Evolutionary conservation across 108 stramenopile species (phyloP).

Genomic region (Cyclotella kingstonii): DNA sequence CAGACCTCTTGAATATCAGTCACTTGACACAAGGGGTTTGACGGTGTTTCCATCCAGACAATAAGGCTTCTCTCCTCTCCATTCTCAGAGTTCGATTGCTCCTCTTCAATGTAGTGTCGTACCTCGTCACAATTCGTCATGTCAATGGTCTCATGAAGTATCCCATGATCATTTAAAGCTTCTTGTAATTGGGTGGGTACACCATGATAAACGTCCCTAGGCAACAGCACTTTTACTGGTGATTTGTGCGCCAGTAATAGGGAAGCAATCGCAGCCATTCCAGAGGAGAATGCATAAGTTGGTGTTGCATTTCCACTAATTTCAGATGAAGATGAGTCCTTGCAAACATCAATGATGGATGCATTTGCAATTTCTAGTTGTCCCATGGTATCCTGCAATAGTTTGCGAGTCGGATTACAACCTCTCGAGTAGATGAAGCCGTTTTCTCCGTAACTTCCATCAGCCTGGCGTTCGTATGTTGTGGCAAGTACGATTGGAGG

Average conservation of each 20-base stretch:
- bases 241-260: conserved; percentile 66
- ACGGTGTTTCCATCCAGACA: conserved; percentile 92
- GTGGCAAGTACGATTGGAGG: conserved; percentile 78
- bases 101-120: conserved; percentile 15
- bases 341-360: not conserved
- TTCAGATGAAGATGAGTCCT: too few relatives aligned
- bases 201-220: conserved; percentile 83
- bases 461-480: conserved; percentile 73
- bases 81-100: conserved; percentile 13
- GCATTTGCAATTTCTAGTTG: conserved; percentile 48
- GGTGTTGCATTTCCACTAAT: conserved; percentile 1
- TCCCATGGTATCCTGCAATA: conserved; percentile 60
- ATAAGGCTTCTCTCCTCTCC: conserved; percentile 40
- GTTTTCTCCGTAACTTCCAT: conserved; percentile 57
- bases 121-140: conserved; percentile 47
- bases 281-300: conserved; percentile 81
- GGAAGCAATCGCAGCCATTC: conserved; percentile 83
- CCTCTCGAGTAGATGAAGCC: conserved; percentile 66
- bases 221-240: conserved; percentile 64
- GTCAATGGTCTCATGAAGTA: conserved; percentile 47
- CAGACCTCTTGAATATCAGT: conserved; percentile 67
- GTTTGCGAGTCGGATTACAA: conserved; percentile 76
- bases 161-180: conserved; percentile 55
- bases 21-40: conserved; percentile 81
- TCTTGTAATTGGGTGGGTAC: conserved; percentile 60